Conservation (phyloP, 192 early-diverging fungal genomes). For the Blastocladiella britannica region DNA sequence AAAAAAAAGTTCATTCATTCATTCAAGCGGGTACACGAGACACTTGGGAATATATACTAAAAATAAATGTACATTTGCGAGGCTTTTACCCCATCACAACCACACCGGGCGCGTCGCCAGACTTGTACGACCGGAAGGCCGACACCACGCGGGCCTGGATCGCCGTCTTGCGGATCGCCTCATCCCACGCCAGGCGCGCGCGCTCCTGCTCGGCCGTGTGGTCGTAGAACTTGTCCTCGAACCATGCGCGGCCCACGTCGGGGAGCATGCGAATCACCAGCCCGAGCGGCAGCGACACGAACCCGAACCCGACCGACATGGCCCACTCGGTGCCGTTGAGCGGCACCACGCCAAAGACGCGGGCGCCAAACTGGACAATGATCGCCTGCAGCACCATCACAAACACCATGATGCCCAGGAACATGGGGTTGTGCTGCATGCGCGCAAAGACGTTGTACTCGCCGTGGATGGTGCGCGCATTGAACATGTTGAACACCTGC, state of each 20-base stretch:
- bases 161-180: background rate
- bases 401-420: slow-evolving; percentile 54
- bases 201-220: background rate
- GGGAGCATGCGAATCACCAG: slow-evolving; percentile 71
- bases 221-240: slow-evolving; percentile 3
- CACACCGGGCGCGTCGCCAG: background rate
- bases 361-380: slow-evolving; percentile 74
- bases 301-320: slow-evolving; percentile 57
- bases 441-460: slow-evolving; percentile 63
- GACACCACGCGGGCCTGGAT: background rate
- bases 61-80: too few relatives aligned
- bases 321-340: slow-evolving; percentile 58
- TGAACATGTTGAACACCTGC: slow-evolving; percentile 89
- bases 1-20: background rate
- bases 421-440: slow-evolving; percentile 55
- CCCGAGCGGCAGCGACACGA: slow-evolving; percentile 64
- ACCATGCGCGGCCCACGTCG: slow-evolving; percentile 16
- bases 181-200: background rate
- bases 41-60: too few relatives aligned
- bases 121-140: background rate
- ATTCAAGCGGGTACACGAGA: too few relatives aligned
- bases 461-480: slow-evolving; percentile 64
- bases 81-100: background rate
- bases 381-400: slow-evolving; percentile 59
- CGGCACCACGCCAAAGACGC: slow-evolving; percentile 53